Conservation (phyloP, 2,329 filamentous ascomycete species). For the Didymella keratinophila region DNA sequence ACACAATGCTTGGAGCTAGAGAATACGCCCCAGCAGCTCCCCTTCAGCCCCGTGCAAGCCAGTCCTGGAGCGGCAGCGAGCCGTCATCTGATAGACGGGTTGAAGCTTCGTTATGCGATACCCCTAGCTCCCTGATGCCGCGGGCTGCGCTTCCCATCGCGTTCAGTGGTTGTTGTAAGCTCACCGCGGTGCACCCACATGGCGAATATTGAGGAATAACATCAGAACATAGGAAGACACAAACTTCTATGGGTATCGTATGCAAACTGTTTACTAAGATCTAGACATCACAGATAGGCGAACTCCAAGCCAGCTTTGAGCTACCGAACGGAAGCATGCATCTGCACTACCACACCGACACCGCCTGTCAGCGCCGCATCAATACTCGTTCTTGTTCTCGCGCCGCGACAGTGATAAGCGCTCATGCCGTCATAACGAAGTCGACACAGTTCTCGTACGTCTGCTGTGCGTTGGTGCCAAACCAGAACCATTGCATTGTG, state of each 20-base stretch:
- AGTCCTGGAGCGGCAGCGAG: not conserved
- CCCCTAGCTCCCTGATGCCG: no score
- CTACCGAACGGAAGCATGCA: not conserved
- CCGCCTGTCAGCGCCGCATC: not conserved
- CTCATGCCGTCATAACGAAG: slow-evolving; percentile 49
- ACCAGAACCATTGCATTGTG: slow-evolving; percentile 70
- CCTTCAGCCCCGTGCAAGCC: not conserved
- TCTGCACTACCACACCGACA: not conserved
- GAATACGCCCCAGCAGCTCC: not conserved
- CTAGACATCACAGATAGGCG: not conserved
- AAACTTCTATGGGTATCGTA: slow-evolving; percentile 14
- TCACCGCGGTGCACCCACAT: not conserved
- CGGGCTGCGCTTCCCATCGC: not conserved
- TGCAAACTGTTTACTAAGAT: not conserved
- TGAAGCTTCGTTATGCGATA: no score
- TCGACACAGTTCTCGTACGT: slow-evolving; percentile 70
- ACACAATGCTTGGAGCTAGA: not conserved
- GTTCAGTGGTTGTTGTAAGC: not conserved
- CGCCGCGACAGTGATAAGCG: not conserved
- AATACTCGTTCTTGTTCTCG: not conserved
- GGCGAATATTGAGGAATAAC: not conserved
- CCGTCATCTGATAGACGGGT: no score
- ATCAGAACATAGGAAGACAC: slow-evolving; percentile 7
- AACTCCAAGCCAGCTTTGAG: not conserved
- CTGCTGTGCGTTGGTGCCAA: slow-evolving; percentile 62